These are phyloP conservation scores for Fusarium fujikuroi DNA, from an alignment of 2,329 filamentous ascomycete species.

Conservation along the genomic window DNA sequence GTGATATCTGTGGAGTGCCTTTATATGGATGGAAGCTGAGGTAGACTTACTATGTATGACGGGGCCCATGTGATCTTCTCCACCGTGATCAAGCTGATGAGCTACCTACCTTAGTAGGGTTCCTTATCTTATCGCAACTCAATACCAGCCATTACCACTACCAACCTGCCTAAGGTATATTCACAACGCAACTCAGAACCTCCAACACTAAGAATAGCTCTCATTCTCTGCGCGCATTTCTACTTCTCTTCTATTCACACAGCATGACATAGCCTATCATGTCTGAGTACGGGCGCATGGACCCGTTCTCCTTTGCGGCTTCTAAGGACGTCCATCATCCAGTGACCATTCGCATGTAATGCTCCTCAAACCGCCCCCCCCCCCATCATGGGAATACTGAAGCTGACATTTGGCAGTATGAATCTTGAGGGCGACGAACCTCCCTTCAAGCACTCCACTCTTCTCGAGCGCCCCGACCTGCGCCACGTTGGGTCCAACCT, in stretches of 20 bases:
- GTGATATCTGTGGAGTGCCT: not conserved
- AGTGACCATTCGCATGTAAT: slow-evolving; percentile 72
- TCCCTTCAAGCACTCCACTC: slow-evolving; percentile 67
- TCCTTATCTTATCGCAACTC: slow-evolving; percentile 27
- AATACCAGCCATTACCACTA: not conserved
- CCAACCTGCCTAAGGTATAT: not conserved
- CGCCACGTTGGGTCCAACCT: slow-evolving; percentile 89
- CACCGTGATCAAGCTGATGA: not conserved
- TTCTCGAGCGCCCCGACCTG: slow-evolving; percentile 81
- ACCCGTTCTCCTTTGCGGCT: slow-evolving; percentile 94
- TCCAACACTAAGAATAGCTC: not conserved
- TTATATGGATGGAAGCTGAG: not conserved
- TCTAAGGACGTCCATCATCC: slow-evolving; percentile 85
- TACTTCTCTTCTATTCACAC: not conserved
- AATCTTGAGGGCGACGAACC: slow-evolving; percentile 60
- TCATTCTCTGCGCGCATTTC: not conserved
- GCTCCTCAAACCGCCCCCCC: not conserved
- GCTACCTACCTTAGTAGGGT: not conserved
- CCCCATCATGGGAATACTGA: not conserved
- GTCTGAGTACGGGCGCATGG: slow-evolving; percentile 70
- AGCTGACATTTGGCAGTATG: slow-evolving; percentile 51
- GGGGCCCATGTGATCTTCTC: not conserved
- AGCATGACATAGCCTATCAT: slow-evolving; percentile 49
- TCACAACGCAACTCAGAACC: slow-evolving; percentile 12
- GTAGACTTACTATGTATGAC: not conserved